These are phyloP conservation scores for Neocucurbitaria cava DNA, from an alignment of 2,329 filamentous ascomycete genomes.

Conservation along the genomic window DNA sequence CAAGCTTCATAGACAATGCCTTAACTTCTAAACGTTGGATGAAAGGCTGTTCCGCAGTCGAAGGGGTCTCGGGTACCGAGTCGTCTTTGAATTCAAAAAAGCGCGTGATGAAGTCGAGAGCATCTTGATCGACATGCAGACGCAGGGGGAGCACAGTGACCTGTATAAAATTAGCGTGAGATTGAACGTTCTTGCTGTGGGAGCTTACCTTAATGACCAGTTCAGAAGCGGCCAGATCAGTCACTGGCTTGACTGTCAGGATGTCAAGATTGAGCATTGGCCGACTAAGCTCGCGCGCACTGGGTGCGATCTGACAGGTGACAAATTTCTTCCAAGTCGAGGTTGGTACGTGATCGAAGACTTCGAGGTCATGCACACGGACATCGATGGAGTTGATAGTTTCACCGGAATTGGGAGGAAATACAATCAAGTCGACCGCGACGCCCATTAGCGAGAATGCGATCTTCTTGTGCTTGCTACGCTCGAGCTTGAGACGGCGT, in stretches of 20 bases:
- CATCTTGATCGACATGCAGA: slow-evolving; percentile 95
- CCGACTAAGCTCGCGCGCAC: slow-evolving; percentile 82
- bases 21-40: slow-evolving; percentile 89
- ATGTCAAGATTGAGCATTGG: slow-evolving; percentile 92
- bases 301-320: slow-evolving; percentile 87
- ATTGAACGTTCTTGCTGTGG: slow-evolving; percentile 46
- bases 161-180: slow-evolving; percentile 27
- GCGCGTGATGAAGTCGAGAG: slow-evolving; percentile 92
- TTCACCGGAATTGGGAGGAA: slow-evolving; percentile 77
- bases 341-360: slow-evolving; percentile 92
- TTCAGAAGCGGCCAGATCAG: slow-evolving; percentile 85
- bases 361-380: slow-evolving; percentile 80
- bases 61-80: slow-evolving; percentile 61
- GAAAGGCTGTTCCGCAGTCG: slow-evolving; percentile 73
- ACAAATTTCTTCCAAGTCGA: slow-evolving; percentile 99
- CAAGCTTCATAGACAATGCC: slow-evolving; percentile 81
- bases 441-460: slow-evolving; percentile 90
- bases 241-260: slow-evolving; percentile 84
- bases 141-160: slow-evolving; percentile 81
- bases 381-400: slow-evolving; percentile 89
- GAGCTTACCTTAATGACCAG: slow-evolving; percentile 76
- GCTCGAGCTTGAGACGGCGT: slow-evolving; percentile 73
- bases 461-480: slow-evolving; percentile 93
- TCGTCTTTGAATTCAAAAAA: slow-evolving; percentile 99
- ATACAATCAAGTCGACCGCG: slow-evolving; percentile 80